Percentiles rank a stretch among this genome's conserved stretches.
These are phyloP conservation scores for Pelomyxa schiedti DNA, from an alignment of 78 protist species.

Conservation along the genomic window DNA sequence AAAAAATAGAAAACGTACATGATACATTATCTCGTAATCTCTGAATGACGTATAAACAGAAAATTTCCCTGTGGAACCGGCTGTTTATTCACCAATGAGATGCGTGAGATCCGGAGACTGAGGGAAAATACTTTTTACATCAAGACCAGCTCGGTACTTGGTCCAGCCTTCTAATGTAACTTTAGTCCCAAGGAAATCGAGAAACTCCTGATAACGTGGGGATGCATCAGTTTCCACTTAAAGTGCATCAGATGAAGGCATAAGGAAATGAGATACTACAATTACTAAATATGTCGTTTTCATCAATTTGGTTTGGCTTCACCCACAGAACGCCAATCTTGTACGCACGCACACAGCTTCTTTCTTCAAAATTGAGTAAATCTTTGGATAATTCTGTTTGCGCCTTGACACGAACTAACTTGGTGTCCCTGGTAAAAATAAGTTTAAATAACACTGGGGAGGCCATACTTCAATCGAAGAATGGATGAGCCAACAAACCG, in stretches of 20 bases:
- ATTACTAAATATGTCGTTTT: constrained; percentile 43
- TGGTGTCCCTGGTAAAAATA: too few relatives aligned
- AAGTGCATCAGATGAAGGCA: background rate
- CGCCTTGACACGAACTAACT: too few relatives aligned
- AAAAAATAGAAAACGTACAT: too few relatives aligned
- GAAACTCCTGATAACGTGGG: constrained; percentile 29
- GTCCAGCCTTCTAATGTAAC: constrained; percentile 14
- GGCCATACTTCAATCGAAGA: too few relatives aligned
- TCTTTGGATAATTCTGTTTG: background rate
- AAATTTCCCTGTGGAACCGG: background rate
- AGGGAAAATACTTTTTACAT: constrained; percentile 3
- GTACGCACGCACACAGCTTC: background rate
- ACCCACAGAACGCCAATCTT: constrained; percentile 46
- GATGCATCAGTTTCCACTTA: background rate
- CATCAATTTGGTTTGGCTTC: constrained; percentile 26
- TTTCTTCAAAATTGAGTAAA: background rate
- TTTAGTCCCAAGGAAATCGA: constrained; percentile 43
- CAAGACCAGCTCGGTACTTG: constrained; percentile 8
- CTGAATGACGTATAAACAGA: background rate
- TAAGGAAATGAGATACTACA: background rate
- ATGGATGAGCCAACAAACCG: too few relatives aligned
- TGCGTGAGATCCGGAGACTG: background rate
- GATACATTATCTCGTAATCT: background rate
- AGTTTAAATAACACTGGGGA: too few relatives aligned
- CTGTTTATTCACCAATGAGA: background rate